These are phyloP conservation scores for Syzygium malaccense DNA, from an alignment of 441 rosid species.

Conservation along the genomic window DNA sequence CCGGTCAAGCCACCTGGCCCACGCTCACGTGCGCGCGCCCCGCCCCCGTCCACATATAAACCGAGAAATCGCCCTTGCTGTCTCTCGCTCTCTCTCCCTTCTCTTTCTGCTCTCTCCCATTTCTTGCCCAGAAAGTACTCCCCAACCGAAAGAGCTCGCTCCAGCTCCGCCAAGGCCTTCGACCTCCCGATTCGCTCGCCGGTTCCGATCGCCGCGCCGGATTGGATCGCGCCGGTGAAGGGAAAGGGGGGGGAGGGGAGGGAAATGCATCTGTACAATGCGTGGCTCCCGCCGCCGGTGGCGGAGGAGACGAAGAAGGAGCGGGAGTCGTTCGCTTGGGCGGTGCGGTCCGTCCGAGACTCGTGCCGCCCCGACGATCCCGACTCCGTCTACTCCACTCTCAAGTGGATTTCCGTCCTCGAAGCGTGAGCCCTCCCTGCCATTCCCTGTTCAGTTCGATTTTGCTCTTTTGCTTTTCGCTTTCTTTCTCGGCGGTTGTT, in stretches of 20 bases:
- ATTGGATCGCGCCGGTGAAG: not conserved
- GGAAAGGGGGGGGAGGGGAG: not conserved
- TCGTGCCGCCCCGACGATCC: conserved; percentile 70
- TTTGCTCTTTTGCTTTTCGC: not conserved
- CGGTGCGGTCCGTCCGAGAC: conserved; percentile 54
- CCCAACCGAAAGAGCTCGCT: not conserved
- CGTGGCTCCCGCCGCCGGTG: conserved; percentile 93
- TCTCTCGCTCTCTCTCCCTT: not conserved
- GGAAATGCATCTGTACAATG: conserved; percentile 94
- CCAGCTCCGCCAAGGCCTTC: not conserved
- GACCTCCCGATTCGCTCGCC: not conserved
- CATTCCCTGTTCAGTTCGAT: not conserved
- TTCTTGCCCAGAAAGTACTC: not conserved
- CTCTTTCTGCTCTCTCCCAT: not conserved
- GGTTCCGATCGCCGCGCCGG: not conserved
- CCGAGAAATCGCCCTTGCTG: not conserved
- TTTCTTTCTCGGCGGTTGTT: not conserved
- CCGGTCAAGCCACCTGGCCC: not conserved
- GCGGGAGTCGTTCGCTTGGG: conserved; percentile 69
- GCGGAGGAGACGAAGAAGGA: conserved; percentile 80
- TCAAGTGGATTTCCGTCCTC: conserved; percentile 89
- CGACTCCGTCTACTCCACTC: conserved; percentile 84
- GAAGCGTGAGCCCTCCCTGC: conserved; percentile 52
- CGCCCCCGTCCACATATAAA: not conserved
- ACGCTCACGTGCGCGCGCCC: not conserved